Conservation (phyloP, 257 asterid genomes). For the Ocimum tenuiflorum region DNA sequence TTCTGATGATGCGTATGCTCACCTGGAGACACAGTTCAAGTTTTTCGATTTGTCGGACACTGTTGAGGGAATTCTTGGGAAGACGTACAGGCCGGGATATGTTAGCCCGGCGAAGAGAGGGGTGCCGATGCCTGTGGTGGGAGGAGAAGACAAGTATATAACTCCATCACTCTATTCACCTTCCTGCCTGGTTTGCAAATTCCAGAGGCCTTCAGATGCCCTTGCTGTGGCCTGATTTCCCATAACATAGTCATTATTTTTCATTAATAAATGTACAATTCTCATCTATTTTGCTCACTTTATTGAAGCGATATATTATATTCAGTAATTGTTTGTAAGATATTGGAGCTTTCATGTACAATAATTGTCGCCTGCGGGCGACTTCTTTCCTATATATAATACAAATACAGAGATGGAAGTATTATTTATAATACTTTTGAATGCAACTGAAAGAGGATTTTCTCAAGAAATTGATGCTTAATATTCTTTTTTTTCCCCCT, state of each 20-base stretch:
- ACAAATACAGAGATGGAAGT: too few species aligned
- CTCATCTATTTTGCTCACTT: background rate
- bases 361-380: background rate
- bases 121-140: slow-evolving; percentile 63
- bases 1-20: slow-evolving; percentile 49
- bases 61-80: slow-evolving; percentile 56
- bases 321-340: background rate
- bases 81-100: slow-evolving; percentile 56
- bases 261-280: slow-evolving; percentile 11
- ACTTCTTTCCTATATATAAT: background rate
- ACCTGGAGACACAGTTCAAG: slow-evolving; percentile 55
- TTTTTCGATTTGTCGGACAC: slow-evolving; percentile 38
- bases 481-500: too few species aligned
- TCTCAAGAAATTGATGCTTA: too few species aligned
- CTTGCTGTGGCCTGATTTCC: slow-evolving; percentile 26
- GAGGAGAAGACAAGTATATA: slow-evolving; percentile 60
- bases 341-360: background rate
- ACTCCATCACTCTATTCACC: slow-evolving; percentile 50
- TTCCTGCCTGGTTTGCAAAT: slow-evolving; percentile 45
- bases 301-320: background rate
- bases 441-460: too few species aligned
- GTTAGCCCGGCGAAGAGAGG: slow-evolving; percentile 56
- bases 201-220: slow-evolving; percentile 34
- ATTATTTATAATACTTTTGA: too few species aligned
- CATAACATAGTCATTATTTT: background rate